These are phyloP conservation scores for Scleroderma bovista DNA, from an alignment of 768 basidiomycete genomes.

Conservation along the genomic window DNA sequence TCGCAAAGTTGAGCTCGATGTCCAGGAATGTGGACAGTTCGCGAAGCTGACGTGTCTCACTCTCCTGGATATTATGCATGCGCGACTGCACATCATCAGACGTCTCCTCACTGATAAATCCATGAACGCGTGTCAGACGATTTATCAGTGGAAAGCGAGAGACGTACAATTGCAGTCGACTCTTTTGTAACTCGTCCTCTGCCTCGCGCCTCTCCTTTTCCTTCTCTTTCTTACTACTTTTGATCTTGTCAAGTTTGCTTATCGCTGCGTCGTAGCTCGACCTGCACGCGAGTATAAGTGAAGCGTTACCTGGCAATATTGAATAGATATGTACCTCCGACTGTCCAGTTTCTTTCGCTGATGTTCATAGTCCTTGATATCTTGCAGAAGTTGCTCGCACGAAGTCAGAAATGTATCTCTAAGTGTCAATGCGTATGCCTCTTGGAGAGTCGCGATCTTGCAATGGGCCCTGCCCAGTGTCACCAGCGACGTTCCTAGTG, in stretches of 20 bases:
- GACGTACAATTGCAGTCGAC: slow-evolving; percentile 70
- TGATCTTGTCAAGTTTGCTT: slow-evolving; percentile 62
- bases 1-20: slow-evolving; percentile 66
- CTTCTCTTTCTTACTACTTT: slow-evolving; percentile 75
- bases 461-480: slow-evolving; percentile 80
- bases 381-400: slow-evolving; percentile 57
- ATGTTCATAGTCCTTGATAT: slow-evolving; percentile 78
- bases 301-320: neutral
- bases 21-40: slow-evolving; percentile 72
- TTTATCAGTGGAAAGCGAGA: neutral
- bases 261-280: slow-evolving; percentile 73
- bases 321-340: slow-evolving; percentile 50
- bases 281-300: slow-evolving; percentile 33
- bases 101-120: slow-evolving; percentile 66
- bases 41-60: slow-evolving; percentile 64
- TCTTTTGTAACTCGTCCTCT: slow-evolving; percentile 73
- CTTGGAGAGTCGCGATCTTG: slow-evolving; percentile 80
- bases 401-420: slow-evolving; percentile 69
- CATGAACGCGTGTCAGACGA: slow-evolving; percentile 6
- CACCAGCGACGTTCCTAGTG: slow-evolving; percentile 62
- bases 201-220: slow-evolving; percentile 67
- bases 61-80: slow-evolving; percentile 76
- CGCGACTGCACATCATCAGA: slow-evolving; percentile 77
- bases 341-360: slow-evolving; percentile 86
- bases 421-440: slow-evolving; percentile 68